Evolutionary conservation across 345 rosid genomes (phyloP), one percentile per base, ranked within the genome.

Genomic region (Eucalyptus virginea): DNA sequence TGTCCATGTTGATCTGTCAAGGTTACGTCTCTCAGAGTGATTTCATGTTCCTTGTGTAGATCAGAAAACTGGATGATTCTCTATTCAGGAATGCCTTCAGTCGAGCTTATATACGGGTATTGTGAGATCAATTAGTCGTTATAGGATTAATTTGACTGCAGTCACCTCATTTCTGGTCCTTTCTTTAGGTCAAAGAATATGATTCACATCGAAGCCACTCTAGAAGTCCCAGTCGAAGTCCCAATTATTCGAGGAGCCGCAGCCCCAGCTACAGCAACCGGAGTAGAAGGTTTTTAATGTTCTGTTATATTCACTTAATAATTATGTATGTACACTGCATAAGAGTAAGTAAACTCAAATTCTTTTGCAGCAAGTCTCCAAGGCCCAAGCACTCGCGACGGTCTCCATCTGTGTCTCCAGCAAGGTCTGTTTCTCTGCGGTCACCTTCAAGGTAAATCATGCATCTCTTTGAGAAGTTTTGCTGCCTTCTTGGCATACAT

Each of bases 11-110:
- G 6, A 40, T 40, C 85, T 77, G 85, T 77, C 47, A 77, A 77
- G 85, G 44, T 77, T 77, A 77, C 4, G 7, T 77, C 85, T 77
- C 85, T 77, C 47, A n/a, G 85, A 77, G 85, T 77, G 47, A 40
- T 77, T 77, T 40, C 30, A 40, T 21, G 47, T 51, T 51, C 48
- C n/a, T 87, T 54, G 19, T 90, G 89, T 92, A 98, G 99, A 91
- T 96, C 81, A n/a, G 93, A 94, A 97, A 97, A 91, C 98, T 98
- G 72, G 99, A 98, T 90, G 98, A 94, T 89, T 93, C 99, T 19
- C 94, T 94, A 90, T 98, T 98, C 91, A 96, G n/a, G 50, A 98
- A 98, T 95, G 96, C 99, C 49, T 98, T 97, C 90, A 93, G n/a
- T n/a, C 95, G 97, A 89, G 91, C 99, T 87, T 94, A 96, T 89